Evolutionary conservation across 2,329 filamentous ascomycete genomes (phyloP), one percentile per base, ranked within the genome.

Genomic region (Penicillium brasilianum): DNA sequence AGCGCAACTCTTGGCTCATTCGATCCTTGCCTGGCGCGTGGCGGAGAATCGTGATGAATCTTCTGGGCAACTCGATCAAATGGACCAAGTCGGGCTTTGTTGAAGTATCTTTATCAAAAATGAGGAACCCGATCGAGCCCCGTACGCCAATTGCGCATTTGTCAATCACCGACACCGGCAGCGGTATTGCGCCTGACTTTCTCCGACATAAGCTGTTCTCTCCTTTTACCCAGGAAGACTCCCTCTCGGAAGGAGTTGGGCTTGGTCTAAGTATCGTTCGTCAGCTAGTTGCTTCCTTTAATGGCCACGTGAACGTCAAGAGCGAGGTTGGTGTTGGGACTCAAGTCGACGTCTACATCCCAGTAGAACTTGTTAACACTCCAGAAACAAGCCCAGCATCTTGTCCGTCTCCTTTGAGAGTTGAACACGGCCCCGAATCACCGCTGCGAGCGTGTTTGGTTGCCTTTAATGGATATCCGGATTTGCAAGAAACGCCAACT

Each of bases 251-350:
- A 0, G 88, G 89, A 0, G 85, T 85, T 0, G 88, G 89, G 0
- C 77, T 91, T 0, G 88, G 89, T 0, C 75, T 91, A 18, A 86
- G 83, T 52, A 83, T 90, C 7, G 87, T 90, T 0, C 80, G 82
- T 20, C 66, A 78, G 66, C 83, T 90, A 2, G 81, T 88, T 2
- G 79, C 81, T 16, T 82, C 83, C 41, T 76, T 90, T 0, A 81
- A 81, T 6, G 88, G 87, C 0, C 77, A 78, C 0, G 82, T 90
- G 22, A 80, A 84, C 3, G 79, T 89, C 11, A 80, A 78, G 28
- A 85, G 80, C 51, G 68, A 72, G 18, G n/a, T 64, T 7, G 70
- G 67, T 4, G 57, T 60, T 1, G 72, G 74, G 2, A 75, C 74
- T 0, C 65, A 72, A 44, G 68, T 75, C 2, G 68, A 74, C 30